Evolutionary conservation across 768 basidiomycete genomes (phyloP), one percentile per base, ranked within the genome.

Genomic region (Boletus subcaerulescens): DNA sequence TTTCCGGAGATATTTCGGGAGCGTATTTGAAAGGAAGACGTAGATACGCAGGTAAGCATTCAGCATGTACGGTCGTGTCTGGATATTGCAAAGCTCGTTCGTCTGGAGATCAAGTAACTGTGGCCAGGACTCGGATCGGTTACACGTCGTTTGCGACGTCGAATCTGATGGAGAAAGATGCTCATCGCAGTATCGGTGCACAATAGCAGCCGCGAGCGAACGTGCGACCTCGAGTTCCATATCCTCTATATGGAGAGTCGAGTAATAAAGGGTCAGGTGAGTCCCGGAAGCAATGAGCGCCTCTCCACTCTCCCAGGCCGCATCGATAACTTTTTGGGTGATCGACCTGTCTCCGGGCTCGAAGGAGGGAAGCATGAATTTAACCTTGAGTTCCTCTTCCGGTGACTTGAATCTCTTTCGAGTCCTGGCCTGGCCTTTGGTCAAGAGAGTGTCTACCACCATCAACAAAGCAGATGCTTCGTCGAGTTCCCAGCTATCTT

Each of bases 191-290:
- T 76, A 73, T 59, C 77, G 76, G 46, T 72, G 71, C 29, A 84
- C 66, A 22, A 85, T 70, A 1, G 76, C 82, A 32, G 77, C 78
- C 17, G 79, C 69, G n/a, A 83, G 69, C 62, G 77, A 84, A 40
- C 80, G 78, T 47, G 77, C 80, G n/a, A 76, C 80, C 59, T 85
- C 83, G 18, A 83, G 65, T 64, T 85, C 84, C 60, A 80, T 71
- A 43, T 83, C 82, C 35, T 76, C 73, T 43, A 85, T 66, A 48
- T 60, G 62, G 56, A 53, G 72, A 55, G 67, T 60, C 52, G 62
- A 60, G 46, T 49, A 62, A 53, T 45, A 72, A 50, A 56, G 56
- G 57, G 62, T 20, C 56, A 66, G 60, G 48, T 65, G 54, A 8
- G 61, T 41, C 18, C 54, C 64, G 32, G 65, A 72, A 48, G 59